Conservation (phyloP, 2,329 filamentous ascomycete genomes). For the Cadophora sp. region DNA sequence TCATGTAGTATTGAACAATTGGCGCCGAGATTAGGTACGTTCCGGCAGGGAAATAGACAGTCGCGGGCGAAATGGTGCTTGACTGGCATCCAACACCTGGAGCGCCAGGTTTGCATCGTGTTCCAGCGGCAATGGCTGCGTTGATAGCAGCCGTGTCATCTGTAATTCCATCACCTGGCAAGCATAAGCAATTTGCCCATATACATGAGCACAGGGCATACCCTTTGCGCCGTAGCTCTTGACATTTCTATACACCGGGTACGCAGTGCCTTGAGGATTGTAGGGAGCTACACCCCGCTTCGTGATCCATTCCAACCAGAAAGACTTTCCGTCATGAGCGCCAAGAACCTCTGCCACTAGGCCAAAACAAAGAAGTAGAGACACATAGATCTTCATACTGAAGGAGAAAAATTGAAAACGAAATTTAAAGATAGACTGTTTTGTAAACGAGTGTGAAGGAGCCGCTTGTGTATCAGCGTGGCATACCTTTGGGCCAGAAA, state of each 20-base stretch:
- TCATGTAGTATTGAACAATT: conserved; percentile 34
- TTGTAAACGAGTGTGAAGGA: conserved; percentile 16
- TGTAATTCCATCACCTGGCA: conserved; percentile 60
- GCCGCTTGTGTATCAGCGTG: conserved; percentile 15
- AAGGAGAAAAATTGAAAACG: conserved; percentile 7
- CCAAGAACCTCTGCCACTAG: conserved; percentile 16
- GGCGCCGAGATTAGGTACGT: conserved; percentile 36
- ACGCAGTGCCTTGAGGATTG: conserved; percentile 21
- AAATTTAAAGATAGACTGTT: conserved; percentile 16
- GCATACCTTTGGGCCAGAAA: conserved; percentile 13
- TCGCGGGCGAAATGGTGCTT: conserved; percentile 54
- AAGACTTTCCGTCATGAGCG: conserved; percentile 16
- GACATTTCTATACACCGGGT: conserved; percentile 36
- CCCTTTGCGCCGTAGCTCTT: conserved; percentile 35
- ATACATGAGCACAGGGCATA: not conserved
- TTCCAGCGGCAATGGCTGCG: conserved; percentile 43
- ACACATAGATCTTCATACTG: conserved; percentile 11
- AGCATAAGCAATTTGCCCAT: not conserved
- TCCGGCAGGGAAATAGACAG: conserved; percentile 35
- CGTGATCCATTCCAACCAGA: conserved; percentile 33
- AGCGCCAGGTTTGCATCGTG: conserved; percentile 46
- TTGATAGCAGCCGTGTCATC: conserved; percentile 91
- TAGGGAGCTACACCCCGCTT: conserved; percentile 35
- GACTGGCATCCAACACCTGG: conserved; percentile 51
- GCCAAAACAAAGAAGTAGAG: conserved; percentile 14